These are phyloP conservation scores for Inosperma sp. DNA, from an alignment of 768 basidiomycete species.

Conservation along the genomic window DNA sequence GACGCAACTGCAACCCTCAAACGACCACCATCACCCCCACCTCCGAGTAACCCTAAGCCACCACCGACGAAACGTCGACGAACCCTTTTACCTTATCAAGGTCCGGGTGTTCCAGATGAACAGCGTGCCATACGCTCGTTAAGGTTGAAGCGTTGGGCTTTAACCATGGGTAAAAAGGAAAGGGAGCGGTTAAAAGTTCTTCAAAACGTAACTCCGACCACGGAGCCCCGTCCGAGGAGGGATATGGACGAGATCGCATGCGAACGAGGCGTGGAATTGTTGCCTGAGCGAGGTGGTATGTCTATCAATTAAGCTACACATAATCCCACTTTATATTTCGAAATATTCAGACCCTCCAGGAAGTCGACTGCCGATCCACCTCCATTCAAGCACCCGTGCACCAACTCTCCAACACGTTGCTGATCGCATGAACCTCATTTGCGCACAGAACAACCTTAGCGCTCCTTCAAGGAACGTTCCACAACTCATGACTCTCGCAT, in stretches of 20 bases:
- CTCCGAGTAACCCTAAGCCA: constrained; percentile 55
- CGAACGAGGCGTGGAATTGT: constrained; percentile 62
- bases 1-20: constrained; percentile 69
- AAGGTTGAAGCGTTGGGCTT: constrained; percentile 69
- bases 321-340: neutral
- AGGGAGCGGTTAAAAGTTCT: constrained; percentile 62
- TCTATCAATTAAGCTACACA: neutral
- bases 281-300: constrained; percentile 64
- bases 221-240: constrained; percentile 43
- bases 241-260: constrained; percentile 63
- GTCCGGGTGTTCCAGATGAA: constrained; percentile 49
- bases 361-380: constrained; percentile 63
- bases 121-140: constrained; percentile 53
- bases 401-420: constrained; percentile 73
- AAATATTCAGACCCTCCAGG: constrained; percentile 56
- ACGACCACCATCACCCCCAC: constrained; percentile 62
- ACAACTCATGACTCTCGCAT: constrained; percentile 69
- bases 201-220: constrained; percentile 36
- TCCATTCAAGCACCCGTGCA: constrained; percentile 68
- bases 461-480: constrained; percentile 60
- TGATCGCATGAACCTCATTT: constrained; percentile 77
- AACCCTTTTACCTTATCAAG: constrained; percentile 70
- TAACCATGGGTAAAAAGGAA: constrained; percentile 68
- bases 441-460: constrained; percentile 67
- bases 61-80: constrained; percentile 64